phyloP scores from a whole-genome alignment of 2,329 filamentous ascomycete species.

The Triangularia verruculosa region DNA sequence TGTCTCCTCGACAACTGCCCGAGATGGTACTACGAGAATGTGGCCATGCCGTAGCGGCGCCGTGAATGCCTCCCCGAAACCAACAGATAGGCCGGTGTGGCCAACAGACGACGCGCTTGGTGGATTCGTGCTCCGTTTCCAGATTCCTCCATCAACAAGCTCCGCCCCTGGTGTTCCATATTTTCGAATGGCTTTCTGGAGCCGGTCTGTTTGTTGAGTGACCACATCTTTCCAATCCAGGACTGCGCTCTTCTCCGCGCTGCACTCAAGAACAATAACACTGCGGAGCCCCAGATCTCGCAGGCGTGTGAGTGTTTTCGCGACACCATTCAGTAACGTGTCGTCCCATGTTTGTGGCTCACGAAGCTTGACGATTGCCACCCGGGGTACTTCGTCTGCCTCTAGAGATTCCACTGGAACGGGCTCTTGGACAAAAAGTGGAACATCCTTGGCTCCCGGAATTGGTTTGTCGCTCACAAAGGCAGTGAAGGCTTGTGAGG shows the following conservation, averaged over 20 bases:
- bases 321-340: slow-evolving; percentile 68
- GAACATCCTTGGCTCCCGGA: slow-evolving; percentile 32
- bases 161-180: slow-evolving; percentile 67
- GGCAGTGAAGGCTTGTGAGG: slow-evolving; percentile 32
- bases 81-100: slow-evolving; percentile 39
- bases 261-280: slow-evolving; percentile 77
- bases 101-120: slow-evolving; percentile 33
- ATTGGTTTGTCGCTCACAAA: slow-evolving; percentile 26
- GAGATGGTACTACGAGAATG: slow-evolving; percentile 64
- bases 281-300: slow-evolving; percentile 77
- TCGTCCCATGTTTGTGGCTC: slow-evolving; percentile 69
- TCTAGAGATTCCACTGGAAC: slow-evolving; percentile 18
- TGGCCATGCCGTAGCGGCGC: slow-evolving; percentile 64
- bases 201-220: slow-evolving; percentile 64
- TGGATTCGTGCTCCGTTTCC: slow-evolving; percentile 31
- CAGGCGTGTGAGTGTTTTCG: slow-evolving; percentile 79
- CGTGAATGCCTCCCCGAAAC: slow-evolving; percentile 55
- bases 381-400: slow-evolving; percentile 53
- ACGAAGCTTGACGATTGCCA: slow-evolving; percentile 83
- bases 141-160: slow-evolving; percentile 59
- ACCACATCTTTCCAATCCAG: slow-evolving; percentile 43
- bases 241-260: slow-evolving; percentile 38
- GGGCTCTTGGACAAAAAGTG: slow-evolving; percentile 38
- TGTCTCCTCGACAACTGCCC: slow-evolving; percentile 42
- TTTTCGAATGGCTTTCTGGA: slow-evolving; percentile 71